Base-by-base conservation (phyloP, 2,329 filamentous ascomycete species). In the Fusarium armeniacum region DNA sequence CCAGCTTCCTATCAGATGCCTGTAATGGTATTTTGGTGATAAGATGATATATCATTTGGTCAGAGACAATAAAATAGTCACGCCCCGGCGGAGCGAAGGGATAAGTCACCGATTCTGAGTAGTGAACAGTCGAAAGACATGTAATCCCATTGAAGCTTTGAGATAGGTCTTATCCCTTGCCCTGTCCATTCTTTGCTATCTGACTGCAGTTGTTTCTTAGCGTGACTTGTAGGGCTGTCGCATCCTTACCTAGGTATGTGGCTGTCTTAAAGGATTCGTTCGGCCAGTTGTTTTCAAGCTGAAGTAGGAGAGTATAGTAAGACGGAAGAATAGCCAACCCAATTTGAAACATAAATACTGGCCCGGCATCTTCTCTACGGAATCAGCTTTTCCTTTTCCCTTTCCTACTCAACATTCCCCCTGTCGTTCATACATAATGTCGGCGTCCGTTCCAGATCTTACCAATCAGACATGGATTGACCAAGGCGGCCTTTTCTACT, bases 401-500 rank as follows among this genome's bases (percentile, higher is more conserved):
- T n/a, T 16, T 10, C 28, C 28, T 30, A 9, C 33, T 36, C 7
- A 10, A 24, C n/a, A 20, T 35, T 32, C 24, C 30, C 22, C 26
- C 36, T n/a, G 7, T 35, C 12, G 24, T 8, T 38, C 24, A 16
- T 28, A 28, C 26, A 53, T 36, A 35, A 67, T 67, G 67, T 40
- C 54, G 28, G n/a, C 53, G 28, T 41, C 65, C 20, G 26, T 52
- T 28, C 62, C 64, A 24, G 65, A 74, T 56, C 57, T 73, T 57
- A 54, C n/a, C 35, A 71, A 75, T 49, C 52, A 65, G 26, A 70
- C 67, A 57, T 74, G 71, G 69, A 54, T 70, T 50, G 35, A 67
- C 4, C 43, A 65, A 30, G 49, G 49, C 9, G 49, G 49, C 13
- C 62, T 67, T n/a, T 54, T 40, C 8, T 41, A 40, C 22, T 77